Conservation (phyloP, 345 rosid genomes). For the Aurinia saxatilis region DNA sequence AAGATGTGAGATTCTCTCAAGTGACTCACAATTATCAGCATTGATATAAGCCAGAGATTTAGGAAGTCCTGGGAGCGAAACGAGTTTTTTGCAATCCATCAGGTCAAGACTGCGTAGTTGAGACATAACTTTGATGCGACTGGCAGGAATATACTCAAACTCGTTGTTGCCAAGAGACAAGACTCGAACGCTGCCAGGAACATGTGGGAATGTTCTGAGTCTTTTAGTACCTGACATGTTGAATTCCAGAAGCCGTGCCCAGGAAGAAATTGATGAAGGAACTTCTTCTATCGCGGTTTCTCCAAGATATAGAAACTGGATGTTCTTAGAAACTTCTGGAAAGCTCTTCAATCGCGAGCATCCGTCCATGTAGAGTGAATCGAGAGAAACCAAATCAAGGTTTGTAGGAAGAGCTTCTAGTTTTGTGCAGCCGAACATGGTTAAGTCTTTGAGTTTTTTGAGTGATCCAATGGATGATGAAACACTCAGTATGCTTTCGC, state of each 20-base stretch:
- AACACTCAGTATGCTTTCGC: neutral
- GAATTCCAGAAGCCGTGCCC: neutral
- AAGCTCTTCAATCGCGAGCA: neutral
- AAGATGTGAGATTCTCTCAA: neutral
- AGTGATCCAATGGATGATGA: neutral
- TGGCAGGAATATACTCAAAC: neutral
- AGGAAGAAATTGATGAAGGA: neutral
- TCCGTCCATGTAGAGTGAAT: neutral
- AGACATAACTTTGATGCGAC: neutral
- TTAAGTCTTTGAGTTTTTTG: neutral
- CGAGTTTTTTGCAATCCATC: neutral
- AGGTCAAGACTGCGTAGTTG: neutral
- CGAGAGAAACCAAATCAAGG: neutral
- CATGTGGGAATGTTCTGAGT: neutral
- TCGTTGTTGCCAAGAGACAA: neutral
- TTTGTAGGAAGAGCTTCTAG: neutral
- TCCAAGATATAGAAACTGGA: neutral
- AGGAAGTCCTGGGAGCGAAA: neutral
- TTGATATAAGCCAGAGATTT: neutral
- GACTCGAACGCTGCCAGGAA: neutral
- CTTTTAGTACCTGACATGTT: neutral
- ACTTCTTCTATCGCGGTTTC: neutral
- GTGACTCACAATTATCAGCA: neutral
- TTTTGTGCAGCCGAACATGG: neutral
- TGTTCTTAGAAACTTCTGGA: neutral